Evolutionary conservation across 495 filamentous ascomycete genomes (phyloP), one percentile per base, ranked within the genome.

Genomic region (Penicillium pancosmium): DNA sequence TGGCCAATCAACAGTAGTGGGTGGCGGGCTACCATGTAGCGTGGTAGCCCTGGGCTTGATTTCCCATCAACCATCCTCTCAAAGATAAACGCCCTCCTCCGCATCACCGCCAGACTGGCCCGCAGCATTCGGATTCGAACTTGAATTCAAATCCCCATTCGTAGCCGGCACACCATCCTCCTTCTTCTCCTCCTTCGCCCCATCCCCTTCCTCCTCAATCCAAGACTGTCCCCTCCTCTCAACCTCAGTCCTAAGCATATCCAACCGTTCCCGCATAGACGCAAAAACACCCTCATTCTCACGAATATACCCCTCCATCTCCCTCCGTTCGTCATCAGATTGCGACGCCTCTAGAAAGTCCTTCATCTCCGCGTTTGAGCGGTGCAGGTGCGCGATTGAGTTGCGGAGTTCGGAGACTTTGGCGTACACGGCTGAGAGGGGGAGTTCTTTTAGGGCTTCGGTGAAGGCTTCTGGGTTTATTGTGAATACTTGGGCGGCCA

Each of bases 321-420:
- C 75, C 54, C 66, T 72, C 87, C 88, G 90, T 79, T 68, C 93
- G 65, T 92, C 88, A 50, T 83, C 81, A 0, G 77, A 67, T 13
- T 81, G 15, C 15, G 27, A 53, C 56, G 83, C 73, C 10, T 64
- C 56, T 50, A 67, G 66, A 65, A 84, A 93, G 13, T 82, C 80
- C 36, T 79, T 75, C 40, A 93, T 78, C 72, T 93, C 85, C 50
- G 79, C 76, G 74, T 96, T 96, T 23, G 88, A 92, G 73, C 86
- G 84, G 55, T 86, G 79, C 19, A 97, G 88, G 70, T 96, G 92
- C 9, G 84, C 78, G 69, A 94, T 91, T 52, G 82, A 86, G 79
- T 95, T 96, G 68, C 83, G 86, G 41, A 97, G 78, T 69, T 96
- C 92, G 62, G 85, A 81, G 61, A 86, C 86, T 80, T 96, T 96